These are phyloP conservation scores for Phytophthora uliginosa DNA, from an alignment of 352 stramenopile genomes.

Conservation along the genomic window DNA sequence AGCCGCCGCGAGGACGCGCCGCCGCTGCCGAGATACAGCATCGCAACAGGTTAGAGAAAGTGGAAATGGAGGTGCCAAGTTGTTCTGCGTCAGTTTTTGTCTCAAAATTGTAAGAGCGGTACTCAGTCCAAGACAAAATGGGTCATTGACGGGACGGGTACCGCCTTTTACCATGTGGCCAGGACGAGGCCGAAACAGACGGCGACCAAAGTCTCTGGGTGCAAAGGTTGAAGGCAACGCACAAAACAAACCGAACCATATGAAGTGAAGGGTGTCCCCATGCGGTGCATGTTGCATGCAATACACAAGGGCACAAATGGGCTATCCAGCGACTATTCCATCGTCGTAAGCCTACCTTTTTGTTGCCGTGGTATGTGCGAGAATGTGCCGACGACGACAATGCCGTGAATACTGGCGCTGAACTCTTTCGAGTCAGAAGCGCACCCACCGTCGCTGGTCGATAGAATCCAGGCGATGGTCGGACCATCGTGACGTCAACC, in stretches of 20 bases:
- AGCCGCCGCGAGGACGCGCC: constrained; percentile 24
- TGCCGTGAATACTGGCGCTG: constrained; percentile 1
- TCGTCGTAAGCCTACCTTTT: constrained; percentile 18
- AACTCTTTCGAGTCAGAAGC: constrained; percentile 35
- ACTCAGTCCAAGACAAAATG: constrained; percentile 10
- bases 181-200: background rate
- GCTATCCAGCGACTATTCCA: constrained; percentile 24
- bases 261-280: background rate
- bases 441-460: constrained; percentile 18
- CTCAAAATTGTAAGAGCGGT: constrained; percentile 13
- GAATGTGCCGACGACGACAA: background rate
- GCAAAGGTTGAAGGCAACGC: background rate
- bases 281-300: constrained; percentile 2
- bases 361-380: background rate
- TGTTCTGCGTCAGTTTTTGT: constrained; percentile 8
- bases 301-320: background rate
- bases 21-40: constrained; percentile 10
- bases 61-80: constrained; percentile 9
- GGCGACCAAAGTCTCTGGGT: background rate
- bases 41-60: constrained; percentile 11
- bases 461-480: constrained; percentile 36
- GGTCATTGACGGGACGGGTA: constrained; percentile 6
- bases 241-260: background rate
- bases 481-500: constrained; percentile 21
- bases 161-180: background rate